These are phyloP conservation scores for Hylodesmum podocarpum DNA, from an alignment of 306 rosid genomes.

Conservation along the genomic window DNA sequence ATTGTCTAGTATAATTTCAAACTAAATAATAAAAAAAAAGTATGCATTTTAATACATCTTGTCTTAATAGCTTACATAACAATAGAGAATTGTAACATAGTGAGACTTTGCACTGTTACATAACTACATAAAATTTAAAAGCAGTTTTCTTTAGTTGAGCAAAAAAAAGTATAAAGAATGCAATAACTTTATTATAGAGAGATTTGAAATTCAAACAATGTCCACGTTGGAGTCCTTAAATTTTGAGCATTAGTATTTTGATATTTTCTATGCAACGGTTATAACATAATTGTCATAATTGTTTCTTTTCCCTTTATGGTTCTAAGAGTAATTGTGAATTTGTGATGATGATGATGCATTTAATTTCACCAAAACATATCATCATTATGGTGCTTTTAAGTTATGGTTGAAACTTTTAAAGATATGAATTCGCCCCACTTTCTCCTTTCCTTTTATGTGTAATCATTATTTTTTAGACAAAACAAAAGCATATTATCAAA, in stretches of 20 bases:
- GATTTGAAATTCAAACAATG: conserved; percentile 17
- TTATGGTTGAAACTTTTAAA: too few species aligned
- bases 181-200: background rate
- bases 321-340: too few species aligned
- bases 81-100: background rate
- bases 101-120: background rate
- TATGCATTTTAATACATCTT: too few species aligned
- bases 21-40: too few species aligned
- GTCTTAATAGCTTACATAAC: too few species aligned
- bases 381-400: background rate
- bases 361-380: background rate
- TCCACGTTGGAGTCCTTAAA: background rate
- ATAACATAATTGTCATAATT: background rate
- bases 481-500: too few species aligned
- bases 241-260: background rate
- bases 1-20: too few species aligned
- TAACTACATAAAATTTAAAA: background rate
- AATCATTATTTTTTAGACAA: background rate
- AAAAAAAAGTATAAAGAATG: background rate
- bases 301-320: too few species aligned
- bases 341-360: background rate
- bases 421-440: background rate
- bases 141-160: background rate
- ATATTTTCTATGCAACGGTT: background rate
- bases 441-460: background rate